Percentiles rank a stretch among this genome's conserved stretches.
Evolutionary conservation across 495 filamentous ascomycete species (phyloP).

Genomic region (Aspergillus baeticus): DNA sequence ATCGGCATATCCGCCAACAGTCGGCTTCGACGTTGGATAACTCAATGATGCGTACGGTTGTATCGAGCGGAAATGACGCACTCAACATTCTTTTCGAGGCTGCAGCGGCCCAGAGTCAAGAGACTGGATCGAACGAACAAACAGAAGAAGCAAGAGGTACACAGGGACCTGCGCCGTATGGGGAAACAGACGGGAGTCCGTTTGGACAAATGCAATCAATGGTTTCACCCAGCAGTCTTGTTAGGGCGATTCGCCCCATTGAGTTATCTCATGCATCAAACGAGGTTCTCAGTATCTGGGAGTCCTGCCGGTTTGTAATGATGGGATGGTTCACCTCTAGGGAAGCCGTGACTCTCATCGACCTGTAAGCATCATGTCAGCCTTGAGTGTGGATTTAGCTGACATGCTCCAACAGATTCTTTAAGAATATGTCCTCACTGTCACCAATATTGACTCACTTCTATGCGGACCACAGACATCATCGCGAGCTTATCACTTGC

Average conservation of each 20-base stretch:
- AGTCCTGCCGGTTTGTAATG: constrained; percentile 49
- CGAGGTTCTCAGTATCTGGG: constrained; percentile 46
- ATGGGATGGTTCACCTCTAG: constrained; percentile 54
- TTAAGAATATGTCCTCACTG: constrained; percentile 50
- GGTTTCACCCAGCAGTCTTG: constrained; percentile 17
- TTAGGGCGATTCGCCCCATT: constrained; percentile 26
- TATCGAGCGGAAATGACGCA: constrained; percentile 52
- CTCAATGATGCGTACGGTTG: constrained; percentile 50
- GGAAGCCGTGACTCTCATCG: constrained; percentile 49
- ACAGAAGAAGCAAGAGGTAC: constrained; percentile 13
- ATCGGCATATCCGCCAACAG: constrained; percentile 21
- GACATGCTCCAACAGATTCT: constrained; percentile 28
- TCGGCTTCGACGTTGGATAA: constrained; percentile 36
- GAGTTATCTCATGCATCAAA: constrained; percentile 29
- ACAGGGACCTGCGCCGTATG: constrained; percentile 13
- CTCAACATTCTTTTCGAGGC: constrained; percentile 55
- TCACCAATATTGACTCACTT: constrained; percentile 54
- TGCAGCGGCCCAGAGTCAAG: constrained; percentile 39
- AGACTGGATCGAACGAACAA: constrained; percentile 20
- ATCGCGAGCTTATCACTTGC: constrained; percentile 42
- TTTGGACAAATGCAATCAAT: constrained; percentile 3
- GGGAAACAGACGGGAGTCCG: constrained; percentile 20
- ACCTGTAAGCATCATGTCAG: constrained; percentile 51
- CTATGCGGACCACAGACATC: constrained; percentile 47
- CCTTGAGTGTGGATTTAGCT: too few species aligned